phyloP scores from a whole-genome alignment of 768 basidiomycete species.

The Tremella yokohamensis region DNA sequence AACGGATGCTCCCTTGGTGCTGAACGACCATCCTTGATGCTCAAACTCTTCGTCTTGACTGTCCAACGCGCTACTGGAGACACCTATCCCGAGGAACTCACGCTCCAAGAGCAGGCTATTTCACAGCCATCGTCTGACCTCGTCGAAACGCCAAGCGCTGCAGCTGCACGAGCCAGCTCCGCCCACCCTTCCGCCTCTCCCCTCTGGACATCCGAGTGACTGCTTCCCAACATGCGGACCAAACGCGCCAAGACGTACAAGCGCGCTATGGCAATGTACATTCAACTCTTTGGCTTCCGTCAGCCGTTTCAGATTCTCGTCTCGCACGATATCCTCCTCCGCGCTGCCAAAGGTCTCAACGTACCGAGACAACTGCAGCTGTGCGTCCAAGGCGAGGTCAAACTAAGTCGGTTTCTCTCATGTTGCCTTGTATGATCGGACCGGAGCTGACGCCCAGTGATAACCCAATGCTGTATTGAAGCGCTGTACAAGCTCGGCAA shows the following conservation, averaged over 20 bases:
- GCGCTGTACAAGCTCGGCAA: conserved; percentile 83
- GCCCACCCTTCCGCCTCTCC: background rate
- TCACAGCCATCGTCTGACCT: no score
- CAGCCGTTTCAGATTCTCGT: conserved; percentile 85
- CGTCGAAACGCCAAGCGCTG: no score
- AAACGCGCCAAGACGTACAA: conserved; percentile 92
- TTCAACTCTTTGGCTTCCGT: conserved; percentile 79
- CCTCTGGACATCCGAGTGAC: background rate
- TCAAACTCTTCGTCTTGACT: background rate
- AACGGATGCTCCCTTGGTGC: background rate
- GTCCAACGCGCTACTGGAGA: no score
- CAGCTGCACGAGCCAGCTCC: no score
- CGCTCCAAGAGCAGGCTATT: no score
- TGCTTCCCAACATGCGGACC: conserved; percentile 67
- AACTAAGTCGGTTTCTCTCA: conserved; percentile 69
- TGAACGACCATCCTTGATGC: no score
- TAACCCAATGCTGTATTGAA: conserved; percentile 95
- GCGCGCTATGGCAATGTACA: conserved; percentile 88
- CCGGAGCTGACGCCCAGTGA: conserved; percentile 62
- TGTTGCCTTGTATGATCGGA: conserved; percentile 4
- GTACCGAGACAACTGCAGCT: conserved; percentile 68
- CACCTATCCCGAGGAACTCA: no score
- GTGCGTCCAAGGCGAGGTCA: conserved; percentile 80
- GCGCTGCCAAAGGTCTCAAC: conserved; percentile 68
- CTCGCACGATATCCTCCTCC: conserved; percentile 21